phyloP scores from a whole-genome alignment of 352 stramenopile species.

The Globisporangium carolinianum region DNA sequence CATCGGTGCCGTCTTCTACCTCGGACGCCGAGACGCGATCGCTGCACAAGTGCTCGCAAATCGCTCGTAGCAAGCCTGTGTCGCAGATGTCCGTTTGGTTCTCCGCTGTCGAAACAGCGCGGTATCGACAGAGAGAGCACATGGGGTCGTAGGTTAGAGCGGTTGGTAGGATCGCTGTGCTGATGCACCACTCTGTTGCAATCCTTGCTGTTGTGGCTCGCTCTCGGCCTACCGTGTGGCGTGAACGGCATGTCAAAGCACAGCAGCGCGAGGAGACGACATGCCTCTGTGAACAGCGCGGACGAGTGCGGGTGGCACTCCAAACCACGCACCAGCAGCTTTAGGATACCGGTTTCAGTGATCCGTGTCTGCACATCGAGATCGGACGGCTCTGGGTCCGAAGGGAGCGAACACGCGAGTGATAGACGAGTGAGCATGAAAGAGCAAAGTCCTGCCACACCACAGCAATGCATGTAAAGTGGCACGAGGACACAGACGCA shows the following conservation, averaged over 20 bases:
- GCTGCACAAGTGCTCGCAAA: conserved; percentile 19
- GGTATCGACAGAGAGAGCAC: not conserved
- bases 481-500: not conserved
- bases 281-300: conserved; percentile 31
- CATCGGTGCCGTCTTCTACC: conserved; percentile 18
- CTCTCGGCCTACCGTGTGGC: conserved; percentile 28
- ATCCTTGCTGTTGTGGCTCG: not conserved
- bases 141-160: too few species aligned
- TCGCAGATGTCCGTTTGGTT: conserved; percentile 45
- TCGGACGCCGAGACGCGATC: conserved; percentile 14
- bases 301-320: conserved; percentile 14
- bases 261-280: conserved; percentile 28
- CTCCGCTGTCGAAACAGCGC: conserved; percentile 21
- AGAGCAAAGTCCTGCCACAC: too few species aligned
- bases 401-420: not conserved
- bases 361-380: conserved; percentile 57
- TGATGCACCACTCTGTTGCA: too few species aligned
- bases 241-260: conserved; percentile 43
- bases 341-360: conserved; percentile 29
- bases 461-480: not conserved
- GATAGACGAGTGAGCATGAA: not conserved
- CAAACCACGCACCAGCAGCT: conserved; percentile 24
- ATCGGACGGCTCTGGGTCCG: conserved; percentile 26
- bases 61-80: conserved; percentile 20
- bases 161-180: too few species aligned